Evolutionary conservation across 208 protist species (phyloP).

Genomic region (Leishmania lainsoni): DNA sequence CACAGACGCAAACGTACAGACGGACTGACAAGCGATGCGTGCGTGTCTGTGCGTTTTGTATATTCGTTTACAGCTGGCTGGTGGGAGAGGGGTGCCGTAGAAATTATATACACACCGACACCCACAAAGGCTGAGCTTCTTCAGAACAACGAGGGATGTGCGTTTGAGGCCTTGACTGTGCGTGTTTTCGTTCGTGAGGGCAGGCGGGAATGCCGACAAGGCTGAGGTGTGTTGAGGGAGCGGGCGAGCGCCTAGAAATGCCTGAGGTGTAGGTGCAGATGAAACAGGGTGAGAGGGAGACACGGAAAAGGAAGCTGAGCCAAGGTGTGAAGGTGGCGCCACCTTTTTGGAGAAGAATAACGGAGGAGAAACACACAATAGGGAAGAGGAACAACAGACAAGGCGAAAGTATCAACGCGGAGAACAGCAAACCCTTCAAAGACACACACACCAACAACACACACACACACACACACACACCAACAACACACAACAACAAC

Average conservation of each 20-base stretch:
- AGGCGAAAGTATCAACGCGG: background rate
- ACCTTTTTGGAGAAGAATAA: background rate
- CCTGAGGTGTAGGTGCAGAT: background rate
- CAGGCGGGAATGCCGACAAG: background rate
- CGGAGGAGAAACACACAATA: background rate
- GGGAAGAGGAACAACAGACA: background rate
- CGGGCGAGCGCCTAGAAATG: background rate
- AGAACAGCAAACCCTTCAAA: background rate
- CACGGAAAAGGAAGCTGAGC: background rate
- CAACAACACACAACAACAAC: background rate
- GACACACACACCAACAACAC: background rate
- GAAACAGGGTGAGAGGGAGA: background rate
- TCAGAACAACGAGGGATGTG: background rate
- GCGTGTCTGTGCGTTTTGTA: background rate
- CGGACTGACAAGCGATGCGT: background rate
- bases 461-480: background rate
- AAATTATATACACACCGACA: background rate
- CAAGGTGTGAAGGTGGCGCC: background rate
- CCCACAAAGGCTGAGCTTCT: background rate
- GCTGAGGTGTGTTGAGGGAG: background rate
- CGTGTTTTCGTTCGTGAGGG: background rate
- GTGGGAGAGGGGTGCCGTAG: background rate
- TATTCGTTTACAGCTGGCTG: background rate
- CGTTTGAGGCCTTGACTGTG: background rate
- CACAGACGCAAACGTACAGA: slow-evolving; percentile 6